A percentile compares a stretch with the other conserved stretches of the same genome.
phyloP scores from a whole-genome alignment of 495 filamentous ascomycete species.

The Talaromyces stipitatus region DNA sequence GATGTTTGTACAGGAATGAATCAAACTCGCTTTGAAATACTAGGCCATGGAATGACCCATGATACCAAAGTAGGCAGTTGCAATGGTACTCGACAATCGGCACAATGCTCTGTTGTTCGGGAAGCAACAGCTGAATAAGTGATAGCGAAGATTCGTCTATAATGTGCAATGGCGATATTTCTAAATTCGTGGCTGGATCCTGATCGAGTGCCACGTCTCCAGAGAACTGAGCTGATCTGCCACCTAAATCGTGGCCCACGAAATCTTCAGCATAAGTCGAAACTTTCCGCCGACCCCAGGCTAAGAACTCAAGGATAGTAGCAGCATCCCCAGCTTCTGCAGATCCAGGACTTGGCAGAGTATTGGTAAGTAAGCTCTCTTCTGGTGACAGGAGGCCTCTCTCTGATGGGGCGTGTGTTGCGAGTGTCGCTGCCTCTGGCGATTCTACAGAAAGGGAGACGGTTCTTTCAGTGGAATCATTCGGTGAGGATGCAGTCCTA shows the following conservation, averaged over 20 bases:
- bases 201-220: slow-evolving; percentile 14
- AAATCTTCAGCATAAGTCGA: slow-evolving; percentile 20
- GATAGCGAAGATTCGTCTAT: slow-evolving; percentile 12
- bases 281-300: slow-evolving; percentile 34
- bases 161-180: background rate
- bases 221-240: slow-evolving; percentile 1
- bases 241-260: slow-evolving; percentile 6
- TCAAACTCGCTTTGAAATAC: slow-evolving; percentile 22
- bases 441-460: slow-evolving; percentile 5
- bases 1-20: slow-evolving; percentile 18
- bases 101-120: slow-evolving; percentile 18
- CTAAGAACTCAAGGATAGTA: slow-evolving; percentile 34
- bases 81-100: slow-evolving; percentile 29
- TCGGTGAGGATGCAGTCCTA: slow-evolving; percentile 1
- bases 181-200: background rate
- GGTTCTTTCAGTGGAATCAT: slow-evolving; percentile 10
- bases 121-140: slow-evolving; percentile 26
- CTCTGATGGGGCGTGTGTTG: background rate
- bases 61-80: slow-evolving; percentile 29
- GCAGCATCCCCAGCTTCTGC: slow-evolving; percentile 30
- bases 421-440: slow-evolving; percentile 1
- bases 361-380: background rate
- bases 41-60: slow-evolving; percentile 25
- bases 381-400: background rate
- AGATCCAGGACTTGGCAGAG: background rate